Percentiles rank a stretch among this genome's conserved stretches.
Conservation (phyloP, 2,329 filamentous ascomycete genomes). For the Cercospora zeina region DNA sequence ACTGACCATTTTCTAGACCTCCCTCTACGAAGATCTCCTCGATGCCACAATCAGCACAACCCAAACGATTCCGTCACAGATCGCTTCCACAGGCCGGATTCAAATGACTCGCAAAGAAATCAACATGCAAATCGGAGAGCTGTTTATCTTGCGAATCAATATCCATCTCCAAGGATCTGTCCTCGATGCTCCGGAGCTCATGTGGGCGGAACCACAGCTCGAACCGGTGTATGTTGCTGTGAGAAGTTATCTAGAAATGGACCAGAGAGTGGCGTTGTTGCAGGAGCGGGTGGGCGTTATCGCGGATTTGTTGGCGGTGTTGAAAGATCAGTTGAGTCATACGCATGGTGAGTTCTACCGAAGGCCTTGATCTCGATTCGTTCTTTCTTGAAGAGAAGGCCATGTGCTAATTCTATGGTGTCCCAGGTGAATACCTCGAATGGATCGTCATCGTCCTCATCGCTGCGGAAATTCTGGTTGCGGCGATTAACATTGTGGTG, state of each 20-base stretch:
- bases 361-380: too few relatives aligned
- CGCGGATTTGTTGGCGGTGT: constrained; percentile 83
- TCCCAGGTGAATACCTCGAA: constrained; percentile 50
- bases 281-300: constrained; percentile 92
- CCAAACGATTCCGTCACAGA: constrained; percentile 89
- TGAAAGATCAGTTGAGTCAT: constrained; percentile 94
- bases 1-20: constrained; percentile 62
- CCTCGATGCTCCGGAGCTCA: constrained; percentile 92
- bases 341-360: constrained; percentile 76
- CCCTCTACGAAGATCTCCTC: constrained; percentile 91
- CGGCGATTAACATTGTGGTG: constrained; percentile 86
- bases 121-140: constrained; percentile 98
- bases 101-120: constrained; percentile 84
- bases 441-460: constrained; percentile 86
- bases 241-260: constrained; percentile 94
- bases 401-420: constrained; percentile 7
- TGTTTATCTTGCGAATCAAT: constrained; percentile 96
- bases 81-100: constrained; percentile 89
- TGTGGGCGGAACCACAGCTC: constrained; percentile 96
- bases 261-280: constrained; percentile 84
- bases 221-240: constrained; percentile 97
- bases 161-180: constrained; percentile 97
- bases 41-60: constrained; percentile 91
- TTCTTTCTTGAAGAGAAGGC: constrained; percentile 39
- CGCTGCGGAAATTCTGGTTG: constrained; percentile 87